These are phyloP conservation scores for Phyllosticta citribraziliensis DNA, from an alignment of 2,329 filamentous ascomycete species.

Conservation along the genomic window DNA sequence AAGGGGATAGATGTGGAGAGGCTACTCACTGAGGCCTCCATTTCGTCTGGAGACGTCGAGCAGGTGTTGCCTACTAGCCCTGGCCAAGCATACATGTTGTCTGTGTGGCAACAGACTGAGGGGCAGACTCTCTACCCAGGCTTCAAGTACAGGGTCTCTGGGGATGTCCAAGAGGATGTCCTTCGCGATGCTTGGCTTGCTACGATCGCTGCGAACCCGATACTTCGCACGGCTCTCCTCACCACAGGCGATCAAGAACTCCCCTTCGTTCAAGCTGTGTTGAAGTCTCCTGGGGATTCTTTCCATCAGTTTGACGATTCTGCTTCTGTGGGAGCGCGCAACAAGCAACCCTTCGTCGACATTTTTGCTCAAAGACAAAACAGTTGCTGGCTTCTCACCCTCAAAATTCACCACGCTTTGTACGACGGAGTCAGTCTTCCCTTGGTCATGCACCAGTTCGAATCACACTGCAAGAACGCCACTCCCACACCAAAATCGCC, in stretches of 20 bases:
- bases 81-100: conserved; percentile 74
- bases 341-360: conserved; percentile 24
- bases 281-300: conserved; percentile 31
- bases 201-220: conserved; percentile 47
- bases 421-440: conserved; percentile 80
- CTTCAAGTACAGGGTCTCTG: conserved; percentile 52
- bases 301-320: conserved; percentile 15
- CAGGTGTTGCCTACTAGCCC: conserved; percentile 58
- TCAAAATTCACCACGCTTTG: conserved; percentile 69
- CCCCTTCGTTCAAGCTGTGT: conserved; percentile 56
- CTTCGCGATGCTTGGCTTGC: conserved; percentile 52
- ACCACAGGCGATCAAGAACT: conserved; percentile 36
- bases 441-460: conserved; percentile 47
- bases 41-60: conserved; percentile 42
- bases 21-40: conserved; percentile 31
- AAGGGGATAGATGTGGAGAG: conserved; percentile 25
- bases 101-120: conserved; percentile 58
- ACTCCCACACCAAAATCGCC: neutral
- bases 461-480: conserved; percentile 30
- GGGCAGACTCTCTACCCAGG: conserved; percentile 63
- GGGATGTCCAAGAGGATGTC: conserved; percentile 24
- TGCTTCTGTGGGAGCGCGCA: neutral
- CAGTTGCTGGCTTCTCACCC: conserved; percentile 27
- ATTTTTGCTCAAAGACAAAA: conserved; percentile 26
- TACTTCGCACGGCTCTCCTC: conserved; percentile 61